A percentile compares a stretch with the other conserved stretches of the same genome.
Evolutionary conservation across 192 early-diverging fungal species (phyloP).

Genomic region (Linnemannia elongata): DNA sequence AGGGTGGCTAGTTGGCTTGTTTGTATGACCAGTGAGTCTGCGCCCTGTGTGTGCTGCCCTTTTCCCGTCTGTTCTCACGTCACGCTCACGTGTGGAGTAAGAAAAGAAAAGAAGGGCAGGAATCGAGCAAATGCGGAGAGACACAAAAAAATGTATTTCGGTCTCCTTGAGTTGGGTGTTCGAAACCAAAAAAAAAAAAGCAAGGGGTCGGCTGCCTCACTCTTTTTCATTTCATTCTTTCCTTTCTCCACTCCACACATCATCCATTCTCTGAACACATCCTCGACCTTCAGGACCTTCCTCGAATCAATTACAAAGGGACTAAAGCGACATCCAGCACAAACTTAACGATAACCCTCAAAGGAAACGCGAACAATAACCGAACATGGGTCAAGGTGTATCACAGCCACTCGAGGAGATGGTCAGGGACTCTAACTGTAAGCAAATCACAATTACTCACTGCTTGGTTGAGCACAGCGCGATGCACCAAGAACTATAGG

Average conservation of each 20-base stretch:
- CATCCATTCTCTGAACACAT: background rate
- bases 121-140: background rate
- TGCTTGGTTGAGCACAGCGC: no score
- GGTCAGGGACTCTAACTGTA: slow-evolving; percentile 85
- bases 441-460: slow-evolving; percentile 18
- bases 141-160: background rate
- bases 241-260: background rate
- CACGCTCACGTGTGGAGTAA: slow-evolving; percentile 1
- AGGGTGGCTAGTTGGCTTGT: background rate
- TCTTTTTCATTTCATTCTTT: background rate
- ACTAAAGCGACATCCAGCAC: background rate
- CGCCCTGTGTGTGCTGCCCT: no score
- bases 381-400: slow-evolving; percentile 73
- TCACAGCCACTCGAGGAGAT: slow-evolving; percentile 81
- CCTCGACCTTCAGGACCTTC: background rate
- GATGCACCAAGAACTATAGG: no score
- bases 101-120: background rate
- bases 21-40: background rate
- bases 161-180: background rate
- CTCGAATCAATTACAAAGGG: no score
- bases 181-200: background rate
- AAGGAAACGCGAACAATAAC: background rate
- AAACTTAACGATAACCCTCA: background rate
- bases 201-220: background rate
- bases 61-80: background rate